Conservation (phyloP, 306 rosid genomes). For the Neltuma alba region DNA sequence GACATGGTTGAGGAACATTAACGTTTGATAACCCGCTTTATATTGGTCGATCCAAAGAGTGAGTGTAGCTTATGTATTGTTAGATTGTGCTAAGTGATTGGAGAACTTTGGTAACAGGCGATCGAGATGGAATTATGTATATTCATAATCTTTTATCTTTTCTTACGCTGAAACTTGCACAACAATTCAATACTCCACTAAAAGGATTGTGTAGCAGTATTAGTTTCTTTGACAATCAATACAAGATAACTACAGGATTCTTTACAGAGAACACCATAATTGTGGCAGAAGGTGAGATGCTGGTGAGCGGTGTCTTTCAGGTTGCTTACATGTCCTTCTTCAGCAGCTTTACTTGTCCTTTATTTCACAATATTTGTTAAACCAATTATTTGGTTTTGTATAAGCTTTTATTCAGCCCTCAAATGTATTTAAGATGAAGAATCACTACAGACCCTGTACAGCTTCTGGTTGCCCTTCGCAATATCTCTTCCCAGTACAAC, state of each 20-base stretch:
- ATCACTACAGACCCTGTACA: constrained; percentile 5
- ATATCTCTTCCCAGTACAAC: constrained; percentile 12
- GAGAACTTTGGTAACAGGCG: constrained; percentile 16
- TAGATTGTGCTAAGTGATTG: constrained; percentile 23
- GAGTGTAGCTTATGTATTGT: constrained; percentile 20
- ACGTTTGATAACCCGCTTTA: neutral
- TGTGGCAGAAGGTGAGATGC: constrained; percentile 98
- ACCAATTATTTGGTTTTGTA: constrained; percentile 14
- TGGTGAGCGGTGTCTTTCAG: constrained; percentile 77
- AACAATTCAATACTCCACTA: constrained; percentile 21
- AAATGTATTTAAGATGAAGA: neutral
- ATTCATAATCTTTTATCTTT: neutral
- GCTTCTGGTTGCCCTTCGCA: neutral
- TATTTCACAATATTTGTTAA: constrained; percentile 5
- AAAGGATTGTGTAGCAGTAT: constrained; percentile 13
- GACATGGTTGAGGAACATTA: constrained; percentile 9
- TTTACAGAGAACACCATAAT: constrained; percentile 91
- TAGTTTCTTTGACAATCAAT: constrained; percentile 69
- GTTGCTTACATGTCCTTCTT: constrained; percentile 42
- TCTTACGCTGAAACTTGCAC: constrained; percentile 6
- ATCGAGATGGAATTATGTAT: constrained; percentile 13
- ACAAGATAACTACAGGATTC: constrained; percentile 97
- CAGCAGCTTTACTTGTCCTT: constrained; percentile 11
- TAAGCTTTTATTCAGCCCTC: neutral
- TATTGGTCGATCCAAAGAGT: constrained; percentile 4